Evolutionary conservation across 2,329 filamentous ascomycete species (phyloP).

Genomic region (Ophioceras dolichostomum): DNA sequence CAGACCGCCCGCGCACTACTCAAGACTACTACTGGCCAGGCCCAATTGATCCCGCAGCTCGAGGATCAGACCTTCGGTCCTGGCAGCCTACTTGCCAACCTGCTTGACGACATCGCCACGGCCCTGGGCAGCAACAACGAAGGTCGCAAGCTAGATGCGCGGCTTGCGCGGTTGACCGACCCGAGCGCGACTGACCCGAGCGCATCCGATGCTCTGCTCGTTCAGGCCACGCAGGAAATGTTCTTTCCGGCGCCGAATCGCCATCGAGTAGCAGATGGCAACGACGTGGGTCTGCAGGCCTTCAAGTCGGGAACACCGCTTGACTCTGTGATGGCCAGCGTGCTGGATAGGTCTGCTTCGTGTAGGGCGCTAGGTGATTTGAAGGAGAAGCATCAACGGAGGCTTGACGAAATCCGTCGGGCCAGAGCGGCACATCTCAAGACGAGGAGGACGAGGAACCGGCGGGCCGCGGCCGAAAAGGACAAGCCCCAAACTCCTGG

Average conservation of each 20-base stretch:
- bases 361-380: slow-evolving; percentile 10
- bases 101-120: slow-evolving; percentile 7
- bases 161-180: too few relatives aligned
- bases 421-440: slow-evolving; percentile 34
- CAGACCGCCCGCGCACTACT: slow-evolving; percentile 10
- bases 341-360: slow-evolving; percentile 4
- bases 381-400: slow-evolving; percentile 13
- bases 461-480: slow-evolving; percentile 1
- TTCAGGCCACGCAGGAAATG: slow-evolving; percentile 5
- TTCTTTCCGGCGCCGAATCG: slow-evolving; percentile 4
- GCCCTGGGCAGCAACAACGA: slow-evolving; percentile 4
- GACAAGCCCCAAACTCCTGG: not conserved
- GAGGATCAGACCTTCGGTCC: slow-evolving; percentile 7
- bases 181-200: too few relatives aligned
- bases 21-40: slow-evolving; percentile 6
- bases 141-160: slow-evolving; percentile 5
- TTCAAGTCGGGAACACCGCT: slow-evolving; percentile 5
- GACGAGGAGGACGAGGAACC: slow-evolving; percentile 25
- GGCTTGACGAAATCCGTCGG: slow-evolving; percentile 47
- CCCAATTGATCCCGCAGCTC: slow-evolving; percentile 1
- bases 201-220: too few relatives aligned
- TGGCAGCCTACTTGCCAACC: slow-evolving; percentile 8
- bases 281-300: slow-evolving; percentile 4
- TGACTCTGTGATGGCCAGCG: slow-evolving; percentile 6
- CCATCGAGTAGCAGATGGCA: slow-evolving; percentile 1